phyloP scores from a whole-genome alignment of 176 grass and related monocot species.

The Luzula sylvatica region DNA sequence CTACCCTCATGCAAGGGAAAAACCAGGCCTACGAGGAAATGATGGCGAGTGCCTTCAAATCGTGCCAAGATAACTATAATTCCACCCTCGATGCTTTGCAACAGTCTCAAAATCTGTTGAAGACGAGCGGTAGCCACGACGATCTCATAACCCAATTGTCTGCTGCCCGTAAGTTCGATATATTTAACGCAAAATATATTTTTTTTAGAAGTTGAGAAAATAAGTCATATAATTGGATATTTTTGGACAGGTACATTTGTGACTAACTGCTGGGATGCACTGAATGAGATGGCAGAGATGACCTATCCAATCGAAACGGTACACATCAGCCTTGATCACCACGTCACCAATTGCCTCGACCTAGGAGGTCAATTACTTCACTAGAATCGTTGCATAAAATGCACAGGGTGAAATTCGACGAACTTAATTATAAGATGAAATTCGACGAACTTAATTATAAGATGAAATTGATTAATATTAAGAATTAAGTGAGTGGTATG shows the following conservation, averaged over 20 bases:
- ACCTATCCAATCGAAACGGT: neutral
- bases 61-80: slow-evolving; percentile 15
- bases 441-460: too few species aligned
- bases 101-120: neutral
- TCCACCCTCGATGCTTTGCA: neutral
- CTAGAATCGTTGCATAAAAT: too few species aligned
- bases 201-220: too few species aligned
- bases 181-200: too few species aligned
- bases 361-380: neutral
- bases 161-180: neutral
- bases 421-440: too few species aligned
- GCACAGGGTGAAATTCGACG: too few species aligned
- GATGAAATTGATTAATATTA: too few species aligned
- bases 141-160: slow-evolving; percentile 14
- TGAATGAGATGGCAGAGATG: slow-evolving; percentile 6
- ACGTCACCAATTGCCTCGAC: slow-evolving; percentile 14
- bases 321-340: slow-evolving; percentile 8
- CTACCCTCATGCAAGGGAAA: neutral
- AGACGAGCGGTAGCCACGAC: neutral
- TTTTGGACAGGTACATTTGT: slow-evolving; percentile 7
- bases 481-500: too few species aligned
- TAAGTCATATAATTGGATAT: neutral
- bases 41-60: neutral
- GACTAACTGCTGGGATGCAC: slow-evolving; percentile 1
- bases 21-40: slow-evolving; percentile 2